Conservation (phyloP, 305 asterid genomes). For the Solanum hybrid region DNA sequence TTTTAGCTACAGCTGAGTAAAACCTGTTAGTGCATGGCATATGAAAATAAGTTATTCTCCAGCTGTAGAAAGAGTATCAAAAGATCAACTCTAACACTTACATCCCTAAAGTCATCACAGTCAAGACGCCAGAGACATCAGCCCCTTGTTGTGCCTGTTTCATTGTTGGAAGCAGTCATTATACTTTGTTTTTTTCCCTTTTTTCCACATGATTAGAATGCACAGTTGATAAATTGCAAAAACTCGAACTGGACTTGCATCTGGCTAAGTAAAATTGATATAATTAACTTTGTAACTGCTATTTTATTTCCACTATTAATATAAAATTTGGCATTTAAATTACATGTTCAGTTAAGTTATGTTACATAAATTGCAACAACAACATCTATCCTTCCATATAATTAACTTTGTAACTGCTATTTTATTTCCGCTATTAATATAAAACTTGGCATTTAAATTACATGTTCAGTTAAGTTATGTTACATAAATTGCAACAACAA, state of each 20-base stretch:
- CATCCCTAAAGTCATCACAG: conserved; percentile 98
- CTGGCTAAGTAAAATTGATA: neutral
- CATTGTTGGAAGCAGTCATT: conserved; percentile 15
- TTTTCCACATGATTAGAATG: neutral
- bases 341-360: neutral
- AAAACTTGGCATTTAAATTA: neutral
- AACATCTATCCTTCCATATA: neutral
- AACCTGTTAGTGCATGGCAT: conserved; percentile 51
- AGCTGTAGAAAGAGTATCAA: conserved; percentile 15
- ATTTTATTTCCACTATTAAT: neutral
- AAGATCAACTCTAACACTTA: conserved; percentile 34
- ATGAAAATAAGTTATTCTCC: conserved; percentile 18
- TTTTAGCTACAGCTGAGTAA: conserved; percentile 86
- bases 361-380: neutral
- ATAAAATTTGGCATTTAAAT: neutral
- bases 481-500: neutral
- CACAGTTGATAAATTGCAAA: neutral
- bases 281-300: neutral
- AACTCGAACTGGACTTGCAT: neutral
- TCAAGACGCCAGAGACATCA: conserved; percentile 79
- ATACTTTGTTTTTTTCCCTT: conserved; percentile 1
- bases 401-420: neutral
- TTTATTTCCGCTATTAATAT: neutral
- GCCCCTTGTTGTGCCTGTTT: conserved; percentile 83
- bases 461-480: neutral